phyloP scores from a whole-genome alignment of 2,329 filamentous ascomycete species.

The Aspergillus sp. region DNA sequence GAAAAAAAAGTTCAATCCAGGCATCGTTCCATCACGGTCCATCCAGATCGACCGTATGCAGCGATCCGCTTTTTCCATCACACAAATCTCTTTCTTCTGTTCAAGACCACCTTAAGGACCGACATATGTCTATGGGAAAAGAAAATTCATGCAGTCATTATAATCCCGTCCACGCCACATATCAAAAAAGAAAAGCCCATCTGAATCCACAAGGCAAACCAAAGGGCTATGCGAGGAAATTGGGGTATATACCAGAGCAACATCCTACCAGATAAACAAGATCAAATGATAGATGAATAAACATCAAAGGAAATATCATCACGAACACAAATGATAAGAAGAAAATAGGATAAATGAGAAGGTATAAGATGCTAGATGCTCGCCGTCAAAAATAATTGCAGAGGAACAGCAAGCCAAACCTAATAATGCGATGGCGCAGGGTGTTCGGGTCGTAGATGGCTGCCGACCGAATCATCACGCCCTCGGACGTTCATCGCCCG shows the following conservation, averaged over 20 bases:
- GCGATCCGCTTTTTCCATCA: neutral
- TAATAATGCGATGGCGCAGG: neutral
- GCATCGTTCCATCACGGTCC: neutral
- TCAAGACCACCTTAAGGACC: slow-evolving; percentile 7
- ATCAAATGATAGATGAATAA: slow-evolving; percentile 3
- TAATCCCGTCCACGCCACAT: slow-evolving; percentile 14
- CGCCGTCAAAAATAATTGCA: neutral
- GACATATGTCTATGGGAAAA: slow-evolving; percentile 16
- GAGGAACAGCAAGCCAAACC: neutral
- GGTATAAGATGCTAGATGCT: slow-evolving; percentile 2
- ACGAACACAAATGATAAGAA: slow-evolving; percentile 3
- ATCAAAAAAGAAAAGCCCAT: slow-evolving; percentile 9
- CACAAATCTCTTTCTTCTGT: neutral
- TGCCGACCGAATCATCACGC: neutral
- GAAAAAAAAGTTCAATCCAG: neutral
- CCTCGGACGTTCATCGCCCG: neutral
- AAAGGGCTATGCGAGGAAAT: slow-evolving; percentile 19
- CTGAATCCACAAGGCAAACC: slow-evolving; percentile 15
- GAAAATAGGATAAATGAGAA: slow-evolving; percentile 1
- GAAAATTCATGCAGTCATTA: slow-evolving; percentile 23
- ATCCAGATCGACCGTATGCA: neutral
- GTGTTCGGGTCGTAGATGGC: neutral
- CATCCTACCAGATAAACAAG: slow-evolving; percentile 10
- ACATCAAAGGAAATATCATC: neutral
- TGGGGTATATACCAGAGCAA: slow-evolving; percentile 22